Conservation (phyloP, 495 filamentous ascomycete species). For the Trichodelitschia bisporula region DNA sequence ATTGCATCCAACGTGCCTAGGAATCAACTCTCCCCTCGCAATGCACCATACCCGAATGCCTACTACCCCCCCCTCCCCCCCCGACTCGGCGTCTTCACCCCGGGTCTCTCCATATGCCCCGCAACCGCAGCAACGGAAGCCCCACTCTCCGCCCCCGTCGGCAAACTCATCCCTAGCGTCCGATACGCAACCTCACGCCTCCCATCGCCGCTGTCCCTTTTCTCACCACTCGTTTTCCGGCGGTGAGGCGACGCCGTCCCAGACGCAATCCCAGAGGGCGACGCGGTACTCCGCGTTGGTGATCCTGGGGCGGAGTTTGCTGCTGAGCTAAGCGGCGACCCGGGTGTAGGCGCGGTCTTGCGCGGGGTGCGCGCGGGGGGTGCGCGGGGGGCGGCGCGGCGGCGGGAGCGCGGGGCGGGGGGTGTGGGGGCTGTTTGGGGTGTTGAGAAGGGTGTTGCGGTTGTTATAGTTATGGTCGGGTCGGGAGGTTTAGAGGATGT, state of each 20-base stretch:
- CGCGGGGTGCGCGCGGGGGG: too few relatives aligned
- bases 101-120: constrained; percentile 57
- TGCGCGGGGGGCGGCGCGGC: constrained; percentile 9
- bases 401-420: not conserved
- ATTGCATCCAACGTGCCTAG: too few relatives aligned
- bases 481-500: not conserved
- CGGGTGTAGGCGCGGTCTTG: constrained; percentile 25
- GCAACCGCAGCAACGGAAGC: constrained; percentile 44
- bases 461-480: too few relatives aligned
- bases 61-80: not conserved
- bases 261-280: too few relatives aligned
- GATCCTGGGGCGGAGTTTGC: too few relatives aligned
- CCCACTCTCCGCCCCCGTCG: constrained; percentile 9
- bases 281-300: too few relatives aligned
- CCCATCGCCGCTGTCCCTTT: too few relatives aligned
- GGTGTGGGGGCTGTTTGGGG: not conserved
- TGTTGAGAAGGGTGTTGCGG: not conserved
- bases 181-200: too few relatives aligned
- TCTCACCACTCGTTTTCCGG: too few relatives aligned
- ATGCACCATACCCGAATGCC: too few relatives aligned
- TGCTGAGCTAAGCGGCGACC: constrained; percentile 5
- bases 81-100: constrained; percentile 53
- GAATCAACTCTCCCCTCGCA: too few relatives aligned
- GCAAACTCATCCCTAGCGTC: constrained; percentile 13
- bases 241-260: too few relatives aligned